A percentile compares a stretch with the other conserved stretches of the same genome.
Conservation (phyloP, 169 alveolate species). For the Ichthyophthirius multifiliis region DNA sequence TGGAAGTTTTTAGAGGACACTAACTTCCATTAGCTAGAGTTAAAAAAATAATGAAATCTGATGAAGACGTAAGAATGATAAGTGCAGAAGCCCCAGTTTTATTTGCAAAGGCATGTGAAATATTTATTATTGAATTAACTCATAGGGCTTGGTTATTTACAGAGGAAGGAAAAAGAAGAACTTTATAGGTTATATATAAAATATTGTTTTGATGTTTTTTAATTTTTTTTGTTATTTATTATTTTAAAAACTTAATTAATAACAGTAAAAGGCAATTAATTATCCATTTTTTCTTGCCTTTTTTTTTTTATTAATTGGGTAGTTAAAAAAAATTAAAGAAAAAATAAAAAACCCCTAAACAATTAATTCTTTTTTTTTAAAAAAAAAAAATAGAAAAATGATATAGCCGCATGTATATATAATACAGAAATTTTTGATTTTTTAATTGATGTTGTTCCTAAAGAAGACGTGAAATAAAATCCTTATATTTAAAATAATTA, state of each 20-base stretch:
- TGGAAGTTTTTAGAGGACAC: constrained; percentile 68
- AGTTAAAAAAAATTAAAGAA: too few relatives aligned
- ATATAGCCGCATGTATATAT: constrained; percentile 88
- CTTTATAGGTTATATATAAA: constrained; percentile 64
- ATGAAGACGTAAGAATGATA: constrained; percentile 94
- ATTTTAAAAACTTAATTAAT: too few relatives aligned
- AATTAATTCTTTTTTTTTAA: background rate
- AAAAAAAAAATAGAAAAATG: constrained; percentile 52
- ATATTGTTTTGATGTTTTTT: background rate
- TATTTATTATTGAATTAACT: constrained; percentile 94
- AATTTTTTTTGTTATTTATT: too few relatives aligned
- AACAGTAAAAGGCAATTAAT: too few relatives aligned
- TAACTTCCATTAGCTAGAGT: constrained; percentile 94
- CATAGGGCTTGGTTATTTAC: constrained; percentile 92
- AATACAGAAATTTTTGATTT: constrained; percentile 91
- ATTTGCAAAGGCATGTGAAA: constrained; percentile 96
- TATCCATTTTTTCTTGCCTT: too few relatives aligned
- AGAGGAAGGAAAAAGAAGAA: constrained; percentile 89
- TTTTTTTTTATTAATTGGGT: too few relatives aligned
- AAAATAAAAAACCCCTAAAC: background rate
- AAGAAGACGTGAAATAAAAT: constrained; percentile 43
- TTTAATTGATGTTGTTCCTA: constrained; percentile 87
- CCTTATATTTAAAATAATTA: background rate
- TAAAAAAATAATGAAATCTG: constrained; percentile 95
- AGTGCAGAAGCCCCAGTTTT: constrained; percentile 95